phyloP scores from a whole-genome alignment of 2,329 filamentous ascomycete species.

The Sclerotinia minor region DNA sequence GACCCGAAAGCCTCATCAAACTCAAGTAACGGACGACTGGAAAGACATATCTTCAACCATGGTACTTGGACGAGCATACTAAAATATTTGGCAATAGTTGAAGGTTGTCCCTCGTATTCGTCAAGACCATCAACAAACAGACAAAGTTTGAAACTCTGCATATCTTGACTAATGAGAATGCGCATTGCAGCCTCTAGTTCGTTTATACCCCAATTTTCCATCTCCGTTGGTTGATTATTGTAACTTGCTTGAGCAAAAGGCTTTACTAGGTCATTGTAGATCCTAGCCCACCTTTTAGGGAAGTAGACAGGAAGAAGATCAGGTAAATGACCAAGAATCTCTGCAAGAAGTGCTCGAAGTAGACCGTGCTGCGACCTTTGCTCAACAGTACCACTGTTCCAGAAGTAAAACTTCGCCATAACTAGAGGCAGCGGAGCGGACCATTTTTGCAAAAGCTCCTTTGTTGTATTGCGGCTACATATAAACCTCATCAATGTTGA shows the following conservation, averaged over 20 bases:
- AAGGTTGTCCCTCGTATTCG: conserved; percentile 23
- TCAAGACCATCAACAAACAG: conserved; percentile 4
- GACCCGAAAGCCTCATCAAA: conserved; percentile 24
- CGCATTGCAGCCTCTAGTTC: background rate
- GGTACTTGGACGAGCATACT: background rate
- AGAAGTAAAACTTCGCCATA: conserved; percentile 49
- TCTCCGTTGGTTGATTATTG: background rate
- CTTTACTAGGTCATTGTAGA: background rate
- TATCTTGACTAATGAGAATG: background rate
- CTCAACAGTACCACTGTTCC: conserved; percentile 45
- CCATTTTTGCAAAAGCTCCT: conserved; percentile 36
- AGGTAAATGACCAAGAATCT: background rate
- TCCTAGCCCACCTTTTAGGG: background rate
- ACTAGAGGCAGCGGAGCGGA: conserved; percentile 25
- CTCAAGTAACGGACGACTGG: conserved; percentile 21
- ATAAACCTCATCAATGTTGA: conserved; percentile 33
- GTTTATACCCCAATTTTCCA: background rate
- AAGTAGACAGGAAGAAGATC: background rate
- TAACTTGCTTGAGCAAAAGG: background rate
- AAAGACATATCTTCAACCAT: conserved; percentile 24
- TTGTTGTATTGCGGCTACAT: background rate
- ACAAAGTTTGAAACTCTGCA: background rate
- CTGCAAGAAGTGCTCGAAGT: conserved; percentile 22
- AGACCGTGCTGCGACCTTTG: conserved; percentile 27
- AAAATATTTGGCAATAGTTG: conserved; percentile 19